Conservation (phyloP, 768 basidiomycete species). For the Daedaleopsis nitida region DNA sequence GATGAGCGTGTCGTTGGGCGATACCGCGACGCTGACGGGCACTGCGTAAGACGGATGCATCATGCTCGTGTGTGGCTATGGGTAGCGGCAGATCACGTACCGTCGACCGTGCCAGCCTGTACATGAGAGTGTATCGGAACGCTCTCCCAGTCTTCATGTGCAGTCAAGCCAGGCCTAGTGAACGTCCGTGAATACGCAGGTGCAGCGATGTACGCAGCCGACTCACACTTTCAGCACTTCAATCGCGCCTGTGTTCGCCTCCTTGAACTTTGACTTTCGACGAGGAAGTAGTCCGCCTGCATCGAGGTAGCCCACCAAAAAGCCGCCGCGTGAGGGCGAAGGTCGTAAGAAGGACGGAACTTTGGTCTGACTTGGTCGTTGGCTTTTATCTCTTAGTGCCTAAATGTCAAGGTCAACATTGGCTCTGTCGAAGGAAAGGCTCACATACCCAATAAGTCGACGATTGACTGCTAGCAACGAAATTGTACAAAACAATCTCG, state of each 20-base stretch:
- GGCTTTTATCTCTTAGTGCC: slow-evolving; percentile 11
- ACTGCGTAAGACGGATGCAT: slow-evolving; percentile 40
- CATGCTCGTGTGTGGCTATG: neutral
- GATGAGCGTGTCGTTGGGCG: slow-evolving; percentile 60
- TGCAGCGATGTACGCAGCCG: neutral
- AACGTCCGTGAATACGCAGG: neutral
- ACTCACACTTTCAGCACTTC: slow-evolving; percentile 57
- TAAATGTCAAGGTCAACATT: neutral
- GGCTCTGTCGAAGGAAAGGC: neutral
- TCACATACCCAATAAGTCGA: slow-evolving; percentile 42
- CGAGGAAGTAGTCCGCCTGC: slow-evolving; percentile 43
- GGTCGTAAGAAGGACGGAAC: slow-evolving; percentile 51
- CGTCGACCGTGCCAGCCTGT: slow-evolving; percentile 28
- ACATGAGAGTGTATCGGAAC: slow-evolving; percentile 46
- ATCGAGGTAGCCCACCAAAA: slow-evolving; percentile 54
- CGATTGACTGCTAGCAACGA: slow-evolving; percentile 26
- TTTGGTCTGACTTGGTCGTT: slow-evolving; percentile 44
- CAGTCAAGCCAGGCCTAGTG: slow-evolving; percentile 52
- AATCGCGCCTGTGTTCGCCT: slow-evolving; percentile 49
- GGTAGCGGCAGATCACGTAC: neutral
- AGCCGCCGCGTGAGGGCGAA: slow-evolving; percentile 31
- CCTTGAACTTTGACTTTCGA: slow-evolving; percentile 35
- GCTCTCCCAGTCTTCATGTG: slow-evolving; percentile 53
- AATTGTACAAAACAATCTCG: slow-evolving; percentile 32
- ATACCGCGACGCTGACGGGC: slow-evolving; percentile 54